These are phyloP conservation scores for Pseudogymnoascus pannorum DNA, from an alignment of 2,329 filamentous ascomycete genomes.

Conservation along the genomic window DNA sequence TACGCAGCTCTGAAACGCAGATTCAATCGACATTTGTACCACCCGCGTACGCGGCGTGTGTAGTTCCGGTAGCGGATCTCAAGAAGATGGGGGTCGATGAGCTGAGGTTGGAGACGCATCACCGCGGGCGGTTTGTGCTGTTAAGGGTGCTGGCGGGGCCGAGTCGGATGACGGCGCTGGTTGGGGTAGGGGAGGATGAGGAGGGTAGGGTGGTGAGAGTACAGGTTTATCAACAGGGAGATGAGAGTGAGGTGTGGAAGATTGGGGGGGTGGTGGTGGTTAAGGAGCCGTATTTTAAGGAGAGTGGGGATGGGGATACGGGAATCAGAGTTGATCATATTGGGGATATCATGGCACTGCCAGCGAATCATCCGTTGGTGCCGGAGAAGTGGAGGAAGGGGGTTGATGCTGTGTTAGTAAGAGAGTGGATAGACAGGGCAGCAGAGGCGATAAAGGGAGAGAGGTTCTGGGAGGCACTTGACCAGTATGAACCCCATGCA, in stretches of 20 bases:
- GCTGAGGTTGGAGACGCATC: slow-evolving; percentile 34
- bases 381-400: slow-evolving; percentile 1
- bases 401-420: not conserved
- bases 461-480: not conserved
- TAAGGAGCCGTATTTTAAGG: slow-evolving; percentile 48
- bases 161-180: slow-evolving; percentile 27
- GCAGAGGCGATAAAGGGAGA: not conserved
- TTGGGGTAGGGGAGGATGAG: slow-evolving; percentile 22
- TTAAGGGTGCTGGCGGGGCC: slow-evolving; percentile 13
- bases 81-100: slow-evolving; percentile 19
- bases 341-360: not conserved
- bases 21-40: slow-evolving; percentile 9
- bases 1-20: not conserved
- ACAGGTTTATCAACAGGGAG: slow-evolving; percentile 37
- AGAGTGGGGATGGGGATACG: slow-evolving; percentile 2
- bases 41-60: slow-evolving; percentile 15
- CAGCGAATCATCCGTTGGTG: not conserved
- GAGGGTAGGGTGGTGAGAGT: slow-evolving; percentile 28
- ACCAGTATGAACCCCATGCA: not conserved
- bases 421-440: not conserved
- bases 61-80: slow-evolving; percentile 16
- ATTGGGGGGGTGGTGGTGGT: slow-evolving; percentile 35
- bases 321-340: slow-evolving; percentile 1
- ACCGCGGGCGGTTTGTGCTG: slow-evolving; percentile 32
- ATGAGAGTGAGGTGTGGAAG: slow-evolving; percentile 31